phyloP scores from a whole-genome alignment of 2,329 filamentous ascomycete species.

The Beauveria caledonica region DNA sequence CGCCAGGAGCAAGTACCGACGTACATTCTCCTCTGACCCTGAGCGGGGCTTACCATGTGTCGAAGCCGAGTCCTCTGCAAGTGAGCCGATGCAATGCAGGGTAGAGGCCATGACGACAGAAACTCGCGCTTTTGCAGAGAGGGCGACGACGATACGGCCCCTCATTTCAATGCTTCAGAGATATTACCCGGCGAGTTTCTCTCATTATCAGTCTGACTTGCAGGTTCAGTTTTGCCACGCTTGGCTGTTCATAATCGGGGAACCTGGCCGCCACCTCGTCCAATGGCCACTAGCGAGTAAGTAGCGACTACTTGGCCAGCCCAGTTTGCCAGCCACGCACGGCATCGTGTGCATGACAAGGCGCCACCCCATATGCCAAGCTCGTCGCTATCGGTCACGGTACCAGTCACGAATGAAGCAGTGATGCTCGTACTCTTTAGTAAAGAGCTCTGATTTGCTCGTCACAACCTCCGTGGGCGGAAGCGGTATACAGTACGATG shows the following conservation, averaged over 20 bases:
- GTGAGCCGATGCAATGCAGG: not conserved
- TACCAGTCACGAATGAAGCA: conserved; percentile 1
- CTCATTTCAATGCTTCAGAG: not conserved
- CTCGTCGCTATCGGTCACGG: conserved; percentile 6
- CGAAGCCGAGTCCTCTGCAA: not conserved
- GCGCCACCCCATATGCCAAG: conserved; percentile 7
- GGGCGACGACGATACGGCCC: not conserved
- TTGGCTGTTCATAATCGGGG: not conserved
- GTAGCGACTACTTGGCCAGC: not conserved
- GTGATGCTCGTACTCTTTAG: not conserved
- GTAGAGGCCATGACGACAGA: not conserved
- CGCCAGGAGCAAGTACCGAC: not conserved
- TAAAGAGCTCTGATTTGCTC: not conserved
- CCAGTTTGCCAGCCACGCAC: not conserved
- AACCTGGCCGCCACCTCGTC: not conserved
- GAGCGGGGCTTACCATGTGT: conserved; percentile 1
- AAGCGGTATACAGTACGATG: not conserved
- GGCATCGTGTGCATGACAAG: conserved; percentile 1
- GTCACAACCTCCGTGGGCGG: not conserved
- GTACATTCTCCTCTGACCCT: not conserved
- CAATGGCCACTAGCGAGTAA: not conserved
- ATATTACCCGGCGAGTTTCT: not conserved
- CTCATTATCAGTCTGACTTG: not conserved
- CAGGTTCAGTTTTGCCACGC: not conserved
- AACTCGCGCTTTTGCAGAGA: not conserved